These are phyloP conservation scores for Pseudisothecium myosuroides DNA, from an alignment of 225 moss, liverwort and hornwort species.

Conservation along the genomic window DNA sequence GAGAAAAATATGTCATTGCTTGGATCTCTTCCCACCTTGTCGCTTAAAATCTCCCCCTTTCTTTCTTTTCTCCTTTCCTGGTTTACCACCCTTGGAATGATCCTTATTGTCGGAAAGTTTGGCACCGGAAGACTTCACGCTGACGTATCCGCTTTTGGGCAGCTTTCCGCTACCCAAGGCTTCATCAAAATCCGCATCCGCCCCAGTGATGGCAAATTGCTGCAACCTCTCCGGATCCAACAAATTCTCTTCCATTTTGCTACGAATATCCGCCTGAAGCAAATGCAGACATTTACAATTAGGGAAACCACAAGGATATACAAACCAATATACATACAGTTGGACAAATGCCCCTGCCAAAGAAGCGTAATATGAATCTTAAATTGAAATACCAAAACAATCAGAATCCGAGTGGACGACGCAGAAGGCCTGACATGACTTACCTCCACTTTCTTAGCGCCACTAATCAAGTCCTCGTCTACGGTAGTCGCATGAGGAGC, in stretches of 20 bases:
- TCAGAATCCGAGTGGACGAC: background rate
- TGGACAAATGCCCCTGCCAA: background rate
- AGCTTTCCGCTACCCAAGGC: slow-evolving; percentile 64
- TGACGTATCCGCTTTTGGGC: slow-evolving; percentile 57
- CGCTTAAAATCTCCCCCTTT: slow-evolving; percentile 31
- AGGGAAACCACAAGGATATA: background rate
- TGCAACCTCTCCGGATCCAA: slow-evolving; percentile 72
- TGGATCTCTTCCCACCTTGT: slow-evolving; percentile 36
- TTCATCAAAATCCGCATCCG: slow-evolving; percentile 81
- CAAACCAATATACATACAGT: background rate
- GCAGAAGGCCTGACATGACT: background rate
- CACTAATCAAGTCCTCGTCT: slow-evolving; percentile 84
- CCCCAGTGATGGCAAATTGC: slow-evolving; percentile 75
- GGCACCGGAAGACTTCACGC: slow-evolving; percentile 41
- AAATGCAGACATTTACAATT: background rate
- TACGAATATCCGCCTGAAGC: slow-evolving; percentile 49
- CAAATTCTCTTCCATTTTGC: slow-evolving; percentile 50
- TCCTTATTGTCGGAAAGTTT: slow-evolving; percentile 21
- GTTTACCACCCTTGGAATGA: slow-evolving; percentile 14
- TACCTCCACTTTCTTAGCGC: slow-evolving; percentile 59
- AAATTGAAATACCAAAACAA: background rate
- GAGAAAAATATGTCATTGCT: background rate
- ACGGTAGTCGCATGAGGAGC: slow-evolving; percentile 45
- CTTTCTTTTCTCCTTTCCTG: slow-evolving; percentile 45
- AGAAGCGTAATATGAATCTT: background rate